These are phyloP conservation scores for Pneumocystis wakefieldiae DNA, from an alignment of 1,139 yeast genomes.

Conservation along the genomic window DNA sequence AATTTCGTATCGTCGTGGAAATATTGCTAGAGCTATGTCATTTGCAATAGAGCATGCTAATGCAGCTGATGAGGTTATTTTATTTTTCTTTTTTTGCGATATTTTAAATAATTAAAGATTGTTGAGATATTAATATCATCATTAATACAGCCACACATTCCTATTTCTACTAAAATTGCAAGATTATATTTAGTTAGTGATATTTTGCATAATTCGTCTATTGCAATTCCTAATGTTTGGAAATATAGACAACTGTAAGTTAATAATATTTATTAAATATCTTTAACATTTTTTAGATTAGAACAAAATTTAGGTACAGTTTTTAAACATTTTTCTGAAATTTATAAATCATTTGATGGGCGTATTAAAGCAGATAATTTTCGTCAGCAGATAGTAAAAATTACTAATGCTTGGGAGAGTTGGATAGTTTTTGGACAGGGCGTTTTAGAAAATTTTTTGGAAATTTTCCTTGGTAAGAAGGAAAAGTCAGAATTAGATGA, in stretches of 20 bases:
- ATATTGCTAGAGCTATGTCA: constrained; percentile 22
- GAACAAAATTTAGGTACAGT: constrained; percentile 10
- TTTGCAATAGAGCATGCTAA: constrained; percentile 20
- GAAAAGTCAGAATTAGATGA: not conserved
- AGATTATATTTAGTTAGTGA: constrained; percentile 21
- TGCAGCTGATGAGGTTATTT: constrained; percentile 16
- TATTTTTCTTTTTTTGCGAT: not conserved
- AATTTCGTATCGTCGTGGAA: constrained; percentile 15
- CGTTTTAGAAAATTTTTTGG: not conserved
- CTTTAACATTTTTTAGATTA: constrained; percentile 3
- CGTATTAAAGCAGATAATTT: constrained; percentile 16
- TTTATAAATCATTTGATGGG: constrained; percentile 13
- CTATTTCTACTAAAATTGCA: constrained; percentile 15
- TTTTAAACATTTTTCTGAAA: constrained; percentile 9
- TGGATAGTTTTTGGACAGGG: constrained; percentile 9
- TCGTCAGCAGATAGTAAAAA: constrained; percentile 11
- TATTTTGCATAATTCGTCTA: constrained; percentile 19
- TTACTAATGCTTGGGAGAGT: constrained; percentile 14
- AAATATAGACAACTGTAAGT: constrained; percentile 12
- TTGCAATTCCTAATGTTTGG: constrained; percentile 16
- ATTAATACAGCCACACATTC: constrained; percentile 12
- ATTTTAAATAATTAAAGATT: constrained; percentile 7
- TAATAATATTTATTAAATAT: not conserved
- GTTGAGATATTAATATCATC: constrained; percentile 17
- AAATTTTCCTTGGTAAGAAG: constrained; percentile 1